Percentiles rank a stretch among this genome's conserved stretches.
Conservation (phyloP, 306 rosid species). For the Glycine soja region DNA sequence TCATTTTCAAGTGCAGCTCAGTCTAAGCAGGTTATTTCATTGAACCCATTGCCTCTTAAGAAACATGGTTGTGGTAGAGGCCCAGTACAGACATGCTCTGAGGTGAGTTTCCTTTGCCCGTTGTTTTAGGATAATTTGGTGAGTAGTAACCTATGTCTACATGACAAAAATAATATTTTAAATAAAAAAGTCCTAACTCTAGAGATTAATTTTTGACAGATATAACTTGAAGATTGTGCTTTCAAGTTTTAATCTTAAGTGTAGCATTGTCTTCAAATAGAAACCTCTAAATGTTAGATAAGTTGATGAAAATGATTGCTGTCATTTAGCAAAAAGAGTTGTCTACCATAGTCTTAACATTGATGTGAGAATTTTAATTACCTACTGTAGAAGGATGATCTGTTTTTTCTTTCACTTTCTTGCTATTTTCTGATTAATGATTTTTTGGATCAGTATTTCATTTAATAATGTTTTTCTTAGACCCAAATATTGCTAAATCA, state of each 20-base stretch:
- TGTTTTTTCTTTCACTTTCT: background rate
- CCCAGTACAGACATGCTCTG: conserved; percentile 79
- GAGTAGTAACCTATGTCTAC: background rate
- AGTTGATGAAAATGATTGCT: conserved; percentile 31
- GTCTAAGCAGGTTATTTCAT: conserved; percentile 89
- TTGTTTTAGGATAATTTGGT: conserved; percentile 28
- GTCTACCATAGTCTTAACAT: background rate
- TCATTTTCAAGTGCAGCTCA: conserved; percentile 83
- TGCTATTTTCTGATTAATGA: background rate
- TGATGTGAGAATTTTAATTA: conserved; percentile 9
- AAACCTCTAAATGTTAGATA: conserved; percentile 7
- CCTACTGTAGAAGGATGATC: background rate
- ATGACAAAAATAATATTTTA: background rate
- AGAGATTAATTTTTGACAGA: conserved; percentile 13
- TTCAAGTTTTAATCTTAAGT: background rate
- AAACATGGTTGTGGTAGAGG: conserved; percentile 96
- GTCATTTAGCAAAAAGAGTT: conserved; percentile 18
- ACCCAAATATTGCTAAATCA: background rate
- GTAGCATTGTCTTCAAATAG: conserved; percentile 9
- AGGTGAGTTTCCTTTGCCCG: conserved; percentile 66
- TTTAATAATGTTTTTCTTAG: background rate
- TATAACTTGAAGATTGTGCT: conserved; percentile 8
- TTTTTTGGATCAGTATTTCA: conserved; percentile 19
- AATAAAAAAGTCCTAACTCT: background rate
- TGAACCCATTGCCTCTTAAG: conserved; percentile 94